These are phyloP conservation scores for Cadophora luteo-olivacea DNA, from an alignment of 2,329 filamentous ascomycete species.

Conservation along the genomic window DNA sequence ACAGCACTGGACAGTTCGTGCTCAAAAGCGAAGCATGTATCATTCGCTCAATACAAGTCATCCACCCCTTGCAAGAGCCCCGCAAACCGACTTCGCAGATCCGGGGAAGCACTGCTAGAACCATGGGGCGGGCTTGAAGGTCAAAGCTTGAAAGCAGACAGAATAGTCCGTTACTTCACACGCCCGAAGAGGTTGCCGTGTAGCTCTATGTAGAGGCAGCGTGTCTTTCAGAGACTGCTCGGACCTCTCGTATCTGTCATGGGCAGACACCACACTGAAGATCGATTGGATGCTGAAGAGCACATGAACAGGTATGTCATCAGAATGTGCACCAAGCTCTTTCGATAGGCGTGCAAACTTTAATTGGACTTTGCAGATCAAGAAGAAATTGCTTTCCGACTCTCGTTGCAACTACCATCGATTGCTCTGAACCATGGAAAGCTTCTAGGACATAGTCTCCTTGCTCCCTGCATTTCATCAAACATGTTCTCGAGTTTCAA, in stretches of 20 bases:
- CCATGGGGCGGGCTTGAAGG: neutral
- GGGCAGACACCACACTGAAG: too few species aligned
- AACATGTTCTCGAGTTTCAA: slow-evolving; percentile 10
- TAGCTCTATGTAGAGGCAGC: neutral
- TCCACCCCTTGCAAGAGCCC: neutral
- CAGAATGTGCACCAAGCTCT: neutral
- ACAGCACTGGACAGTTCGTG: neutral
- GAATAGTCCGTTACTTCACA: neutral
- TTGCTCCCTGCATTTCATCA: neutral
- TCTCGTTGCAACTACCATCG: neutral
- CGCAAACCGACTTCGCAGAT: neutral
- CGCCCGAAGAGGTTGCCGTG: neutral
- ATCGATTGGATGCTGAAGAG: neutral
- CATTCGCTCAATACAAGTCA: neutral
- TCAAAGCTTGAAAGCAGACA: neutral
- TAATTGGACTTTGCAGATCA: neutral
- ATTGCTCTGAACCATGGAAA: neutral
- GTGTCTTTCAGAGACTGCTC: neutral
- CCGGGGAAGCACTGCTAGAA: neutral
- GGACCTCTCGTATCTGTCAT: neutral
- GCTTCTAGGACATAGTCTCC: neutral
- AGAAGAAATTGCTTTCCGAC: neutral
- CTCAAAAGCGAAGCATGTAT: neutral
- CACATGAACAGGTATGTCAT: neutral
- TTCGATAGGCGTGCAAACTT: neutral